Evolutionary conservation across 2,329 filamentous ascomycete species (phyloP), one percentile per base, ranked within the genome.

Genomic region (Venturia oleaginea): DNA sequence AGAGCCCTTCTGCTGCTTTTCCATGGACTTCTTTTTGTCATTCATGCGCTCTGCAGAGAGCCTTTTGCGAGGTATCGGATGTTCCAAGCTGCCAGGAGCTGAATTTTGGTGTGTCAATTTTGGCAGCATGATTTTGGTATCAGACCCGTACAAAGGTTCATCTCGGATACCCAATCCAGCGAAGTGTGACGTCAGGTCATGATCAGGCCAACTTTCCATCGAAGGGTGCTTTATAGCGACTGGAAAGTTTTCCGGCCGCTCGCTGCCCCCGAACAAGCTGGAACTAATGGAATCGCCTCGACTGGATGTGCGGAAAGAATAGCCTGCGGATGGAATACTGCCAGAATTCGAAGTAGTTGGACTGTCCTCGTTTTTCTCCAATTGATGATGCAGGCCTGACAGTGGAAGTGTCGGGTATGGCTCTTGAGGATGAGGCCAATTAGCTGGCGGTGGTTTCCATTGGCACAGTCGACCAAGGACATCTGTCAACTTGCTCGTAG

Each of bases 211-310:
- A 40, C 96, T 91, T 48, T 88, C 88, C 0, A 84, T 86, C 19
- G 84, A 80, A 71, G 90, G 90, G 62, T 89, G 85, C 70, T 85
- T 88, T 66, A 93, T 84, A 46, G 90, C 84, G 13, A 92, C 83
- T 10, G 91, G 86, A 42, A 91, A 80, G 64, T 96, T 91, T 63
- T 96, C 92, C 7, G 86, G 85, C 42, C 88, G 85, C 15, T 88
- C 89, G 69, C 96, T 91, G 6, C 87, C 86, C 3, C 91, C 92
- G 76, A 93, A 94, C 60, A 94, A 84, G 71, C 91, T 92, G 11
- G 90, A 95, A 65, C 88, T 89, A 65, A 97, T 89, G 0, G 93
- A 97, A 72, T 96, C 91, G 71, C 92, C 91, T 42, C 92, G 84
- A 71, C 90, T 95, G 4, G 90, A 93, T 2, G 85, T 86, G 68